Evolutionary conservation across 805 yeast species (phyloP).

Genomic region (Tetrapisispora pingtungensis): DNA sequence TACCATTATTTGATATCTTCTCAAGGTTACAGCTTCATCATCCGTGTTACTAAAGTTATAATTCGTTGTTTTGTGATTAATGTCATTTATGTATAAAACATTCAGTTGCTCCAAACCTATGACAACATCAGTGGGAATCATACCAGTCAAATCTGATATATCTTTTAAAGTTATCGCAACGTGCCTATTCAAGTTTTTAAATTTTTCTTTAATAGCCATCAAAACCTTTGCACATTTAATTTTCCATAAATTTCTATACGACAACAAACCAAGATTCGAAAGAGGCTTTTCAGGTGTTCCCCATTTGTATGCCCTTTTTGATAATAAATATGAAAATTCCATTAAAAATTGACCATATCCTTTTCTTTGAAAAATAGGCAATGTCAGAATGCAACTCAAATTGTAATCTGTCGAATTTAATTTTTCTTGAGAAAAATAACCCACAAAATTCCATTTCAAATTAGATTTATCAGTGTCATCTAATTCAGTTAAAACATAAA

Average conservation of each 20-base stretch:
- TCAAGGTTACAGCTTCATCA: slow-evolving; percentile 28
- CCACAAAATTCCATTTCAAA: slow-evolving; percentile 65
- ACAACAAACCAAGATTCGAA: slow-evolving; percentile 72
- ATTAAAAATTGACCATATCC: slow-evolving; percentile 87
- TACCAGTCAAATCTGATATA: slow-evolving; percentile 64
- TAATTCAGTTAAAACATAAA: slow-evolving; percentile 71
- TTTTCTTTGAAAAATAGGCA: slow-evolving; percentile 77
- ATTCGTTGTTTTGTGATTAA: slow-evolving; percentile 12
- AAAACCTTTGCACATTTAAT: slow-evolving; percentile 43
- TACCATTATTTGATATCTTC: slow-evolving; percentile 42
- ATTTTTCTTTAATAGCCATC: slow-evolving; percentile 5
- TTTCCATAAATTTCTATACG: slow-evolving; percentile 85
- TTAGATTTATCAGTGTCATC: slow-evolving; percentile 29
- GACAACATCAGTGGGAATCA: slow-evolving; percentile 78
- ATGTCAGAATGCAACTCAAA: slow-evolving; percentile 80
- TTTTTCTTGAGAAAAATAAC: slow-evolving; percentile 85
- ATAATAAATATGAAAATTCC: slow-evolving; percentile 76
- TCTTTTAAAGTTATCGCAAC: slow-evolving; percentile 43
- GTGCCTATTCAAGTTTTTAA: neutral
- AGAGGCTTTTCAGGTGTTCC: slow-evolving; percentile 97
- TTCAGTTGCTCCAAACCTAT: slow-evolving; percentile 74
- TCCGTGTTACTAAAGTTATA: slow-evolving; percentile 36
- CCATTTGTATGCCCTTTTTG: slow-evolving; percentile 58
- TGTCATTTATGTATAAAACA: slow-evolving; percentile 33
- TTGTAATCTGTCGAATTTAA: slow-evolving; percentile 68